A percentile compares a stretch with the other conserved stretches of the same genome.
These are phyloP conservation scores for Bryoerythrophyllum caledonicum DNA, from an alignment of 225 moss, liverwort and hornwort species.

Conservation along the genomic window DNA sequence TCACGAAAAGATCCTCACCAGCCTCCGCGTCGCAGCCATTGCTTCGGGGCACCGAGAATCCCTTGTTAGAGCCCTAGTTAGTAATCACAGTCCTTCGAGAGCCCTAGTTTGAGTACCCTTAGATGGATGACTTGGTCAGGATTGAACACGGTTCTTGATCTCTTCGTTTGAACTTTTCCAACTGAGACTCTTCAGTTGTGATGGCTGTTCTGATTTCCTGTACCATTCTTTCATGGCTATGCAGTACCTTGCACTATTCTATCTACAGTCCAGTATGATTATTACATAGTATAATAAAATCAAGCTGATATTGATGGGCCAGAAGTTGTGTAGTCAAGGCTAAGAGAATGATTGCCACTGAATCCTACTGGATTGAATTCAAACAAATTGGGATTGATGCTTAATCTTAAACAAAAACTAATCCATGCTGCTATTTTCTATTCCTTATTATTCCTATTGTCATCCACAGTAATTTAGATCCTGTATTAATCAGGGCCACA, in stretches of 20 bases:
- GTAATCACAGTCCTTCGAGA: not conserved
- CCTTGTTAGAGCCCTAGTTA: not conserved
- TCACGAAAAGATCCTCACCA: not conserved
- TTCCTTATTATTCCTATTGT: too few relatives aligned
- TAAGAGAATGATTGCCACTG: not conserved
- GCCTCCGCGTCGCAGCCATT: slow-evolving; percentile 2
- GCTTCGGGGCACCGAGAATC: not conserved
- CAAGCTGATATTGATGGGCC: not conserved
- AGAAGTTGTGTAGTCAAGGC: not conserved
- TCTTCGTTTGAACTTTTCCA: not conserved
- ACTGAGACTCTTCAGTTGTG: not conserved
- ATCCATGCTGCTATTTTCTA: too few relatives aligned
- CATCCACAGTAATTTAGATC: too few relatives aligned
- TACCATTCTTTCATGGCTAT: not conserved
- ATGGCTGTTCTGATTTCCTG: not conserved
- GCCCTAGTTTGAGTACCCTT: not conserved
- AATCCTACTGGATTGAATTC: not conserved
- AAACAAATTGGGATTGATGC: not conserved
- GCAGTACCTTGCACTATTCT: not conserved
- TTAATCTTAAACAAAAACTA: too few relatives aligned
- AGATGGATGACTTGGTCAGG: not conserved
- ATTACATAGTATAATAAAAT: not conserved
- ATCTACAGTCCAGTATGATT: not conserved
- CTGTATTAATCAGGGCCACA: too few relatives aligned
- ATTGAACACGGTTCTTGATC: not conserved